Base-by-base conservation (phyloP, 1,139 yeast species). In the Trichomonascaceae sp. region DNA sequence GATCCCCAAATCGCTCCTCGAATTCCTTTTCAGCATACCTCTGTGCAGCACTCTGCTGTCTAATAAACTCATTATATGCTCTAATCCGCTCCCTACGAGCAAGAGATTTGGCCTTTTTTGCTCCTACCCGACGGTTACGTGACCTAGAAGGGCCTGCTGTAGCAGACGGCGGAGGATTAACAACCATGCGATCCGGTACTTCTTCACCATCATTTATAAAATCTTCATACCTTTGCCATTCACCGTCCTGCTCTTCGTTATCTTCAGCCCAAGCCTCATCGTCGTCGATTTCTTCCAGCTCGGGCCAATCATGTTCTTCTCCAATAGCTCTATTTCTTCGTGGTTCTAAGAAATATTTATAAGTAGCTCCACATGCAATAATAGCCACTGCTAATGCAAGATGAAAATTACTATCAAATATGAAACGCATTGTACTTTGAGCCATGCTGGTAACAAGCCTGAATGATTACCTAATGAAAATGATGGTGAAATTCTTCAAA, bases 81-180 rank as follows among this genome's bases (percentile, higher is more conserved):
- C 71, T 53, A 17, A 66, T 60, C 45, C 62, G 70, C 47, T 68
- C 72, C 44, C 63, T 53, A 27, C 61, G 55, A 2, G 68, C 71
- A 45, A 68, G 61, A 19, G 70, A 65, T 52, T 61, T 62, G 45
- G 71, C 64, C 61, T 68, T 68, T 53, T 68, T 68, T 15, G 66
- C 57, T 18, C 72, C 71, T 1, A 68, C 70, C 3, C 57, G 53
- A 10, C 63, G 55, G 43, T 58, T 59, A 30, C 53, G 24, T 7
- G 56, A 47, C 36, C 48, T 20, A 3, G 47, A 32, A 2, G 46
- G 24, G 8, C 47, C 39, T 3, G 50, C 53, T 1, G 51, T 30
- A 12, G 57, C 53, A 4, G 60, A 55, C 4, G 60, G 60, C 2
- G 56, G 54, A 7, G 60, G 60, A 47, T 58, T 58, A 46, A 58